These are phyloP conservation scores for Apophysomyces sp. DNA, from an alignment of 371 early-diverging fungal species.

Conservation along the genomic window DNA sequence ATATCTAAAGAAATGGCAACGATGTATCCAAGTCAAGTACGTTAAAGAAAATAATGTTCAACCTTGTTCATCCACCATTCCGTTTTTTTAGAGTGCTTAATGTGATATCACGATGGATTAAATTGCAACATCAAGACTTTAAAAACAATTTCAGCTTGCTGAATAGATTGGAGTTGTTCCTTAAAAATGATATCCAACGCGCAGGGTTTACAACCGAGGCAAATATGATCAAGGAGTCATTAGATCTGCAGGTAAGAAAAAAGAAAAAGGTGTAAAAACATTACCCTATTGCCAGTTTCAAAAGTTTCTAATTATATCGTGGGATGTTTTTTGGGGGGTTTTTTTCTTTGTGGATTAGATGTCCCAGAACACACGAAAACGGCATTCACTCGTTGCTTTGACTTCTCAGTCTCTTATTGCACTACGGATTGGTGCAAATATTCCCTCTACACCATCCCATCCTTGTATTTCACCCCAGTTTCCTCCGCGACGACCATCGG, in stretches of 20 bases:
- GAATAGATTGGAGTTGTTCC: slow-evolving; percentile 19
- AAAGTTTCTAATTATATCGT: background rate
- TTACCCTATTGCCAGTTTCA: background rate
- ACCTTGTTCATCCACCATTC: background rate
- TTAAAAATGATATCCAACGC: slow-evolving; percentile 21
- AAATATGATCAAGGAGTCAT: slow-evolving; percentile 19
- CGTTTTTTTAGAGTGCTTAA: slow-evolving; percentile 45
- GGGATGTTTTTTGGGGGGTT: too few species aligned
- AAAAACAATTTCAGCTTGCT: slow-evolving; percentile 38
- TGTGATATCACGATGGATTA: slow-evolving; percentile 64
- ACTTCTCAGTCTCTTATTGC: background rate
- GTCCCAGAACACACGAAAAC: background rate
- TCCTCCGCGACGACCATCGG: slow-evolving; percentile 6
- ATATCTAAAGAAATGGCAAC: slow-evolving; percentile 55
- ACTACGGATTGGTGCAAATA: background rate
- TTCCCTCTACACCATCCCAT: slow-evolving; percentile 1
- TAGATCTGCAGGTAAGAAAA: slow-evolving; percentile 21
- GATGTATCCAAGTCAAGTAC: slow-evolving; percentile 57
- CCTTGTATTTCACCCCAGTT: background rate
- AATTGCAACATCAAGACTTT: slow-evolving; percentile 60
- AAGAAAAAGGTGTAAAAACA: too few species aligned
- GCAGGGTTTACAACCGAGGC: slow-evolving; percentile 24
- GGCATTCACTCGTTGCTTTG: slow-evolving; percentile 4
- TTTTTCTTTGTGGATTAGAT: background rate
- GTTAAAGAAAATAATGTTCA: background rate